phyloP scores from a whole-genome alignment of 2,329 filamentous ascomycete species.

The Phyllosticta ampelicida region DNA sequence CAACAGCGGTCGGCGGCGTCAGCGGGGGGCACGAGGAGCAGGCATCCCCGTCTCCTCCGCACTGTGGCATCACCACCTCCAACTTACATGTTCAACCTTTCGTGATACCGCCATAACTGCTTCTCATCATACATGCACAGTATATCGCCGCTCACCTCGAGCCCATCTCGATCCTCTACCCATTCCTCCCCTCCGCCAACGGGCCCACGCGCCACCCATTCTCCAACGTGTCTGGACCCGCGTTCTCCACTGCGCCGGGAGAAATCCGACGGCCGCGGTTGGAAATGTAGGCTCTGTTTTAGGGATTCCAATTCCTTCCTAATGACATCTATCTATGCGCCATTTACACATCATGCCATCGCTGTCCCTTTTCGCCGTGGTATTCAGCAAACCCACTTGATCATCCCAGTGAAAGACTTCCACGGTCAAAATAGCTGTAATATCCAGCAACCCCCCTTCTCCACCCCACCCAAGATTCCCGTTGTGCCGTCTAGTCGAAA shows the following conservation, averaged over 20 bases:
- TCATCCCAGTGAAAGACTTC: too few species aligned
- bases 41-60: neutral
- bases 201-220: neutral
- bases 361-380: neutral
- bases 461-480: conserved; percentile 1
- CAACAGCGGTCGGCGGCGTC: neutral
- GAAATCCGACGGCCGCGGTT: neutral
- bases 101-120: neutral
- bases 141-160: neutral
- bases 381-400: neutral
- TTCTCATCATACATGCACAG: neutral
- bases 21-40: neutral
- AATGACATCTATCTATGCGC: neutral
- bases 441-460: neutral
- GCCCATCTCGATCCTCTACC: neutral
- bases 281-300: neutral
- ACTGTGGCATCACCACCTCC: neutral
- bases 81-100: neutral
- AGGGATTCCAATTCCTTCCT: neutral
- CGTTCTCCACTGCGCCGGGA: neutral
- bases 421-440: too few species aligned
- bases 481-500: neutral
- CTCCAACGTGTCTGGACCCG: neutral
- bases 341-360: neutral
- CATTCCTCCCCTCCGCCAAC: neutral